Evolutionary conservation across 331 rosid genomes (phyloP).

Genomic region (Quercus phellos): DNA sequence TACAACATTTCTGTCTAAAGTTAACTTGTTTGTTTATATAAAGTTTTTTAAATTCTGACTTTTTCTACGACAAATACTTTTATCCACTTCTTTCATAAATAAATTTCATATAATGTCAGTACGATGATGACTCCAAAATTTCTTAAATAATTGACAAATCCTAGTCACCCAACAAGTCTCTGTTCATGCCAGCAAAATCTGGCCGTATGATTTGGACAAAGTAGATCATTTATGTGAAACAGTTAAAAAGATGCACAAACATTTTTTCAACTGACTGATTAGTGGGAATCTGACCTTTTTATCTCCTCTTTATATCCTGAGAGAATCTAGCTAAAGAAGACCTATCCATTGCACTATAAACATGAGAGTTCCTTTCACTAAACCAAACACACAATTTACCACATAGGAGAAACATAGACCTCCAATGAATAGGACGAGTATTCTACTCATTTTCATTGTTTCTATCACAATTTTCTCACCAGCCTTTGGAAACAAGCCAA

Average conservation of each 20-base stretch:
- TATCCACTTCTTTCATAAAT: background rate
- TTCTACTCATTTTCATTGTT: background rate
- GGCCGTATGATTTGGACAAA: background rate
- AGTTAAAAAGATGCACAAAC: background rate
- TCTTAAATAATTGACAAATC: background rate
- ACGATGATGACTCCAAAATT: background rate
- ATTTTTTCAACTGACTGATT: background rate
- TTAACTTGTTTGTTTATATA: no score
- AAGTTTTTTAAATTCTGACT: no score
- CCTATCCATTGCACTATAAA: background rate
- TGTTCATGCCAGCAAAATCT: background rate
- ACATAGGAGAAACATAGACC: background rate
- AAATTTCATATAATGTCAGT: background rate
- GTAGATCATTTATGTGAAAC: background rate
- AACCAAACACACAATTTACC: background rate
- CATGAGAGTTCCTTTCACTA: background rate
- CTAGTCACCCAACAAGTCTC: background rate
- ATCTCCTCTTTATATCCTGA: background rate
- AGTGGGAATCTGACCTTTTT: slow-evolving; percentile 18
- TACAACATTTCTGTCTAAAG: no score
- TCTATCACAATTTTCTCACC: slow-evolving; percentile 8
- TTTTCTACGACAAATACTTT: no score
- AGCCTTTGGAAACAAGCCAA: background rate
- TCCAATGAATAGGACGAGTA: slow-evolving; percentile 10
- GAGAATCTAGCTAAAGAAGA: background rate